Evolutionary conservation across 73 alveolate species (phyloP), one percentile per base, ranked within the genome.

Genomic region (Paramecium biaurelia): DNA sequence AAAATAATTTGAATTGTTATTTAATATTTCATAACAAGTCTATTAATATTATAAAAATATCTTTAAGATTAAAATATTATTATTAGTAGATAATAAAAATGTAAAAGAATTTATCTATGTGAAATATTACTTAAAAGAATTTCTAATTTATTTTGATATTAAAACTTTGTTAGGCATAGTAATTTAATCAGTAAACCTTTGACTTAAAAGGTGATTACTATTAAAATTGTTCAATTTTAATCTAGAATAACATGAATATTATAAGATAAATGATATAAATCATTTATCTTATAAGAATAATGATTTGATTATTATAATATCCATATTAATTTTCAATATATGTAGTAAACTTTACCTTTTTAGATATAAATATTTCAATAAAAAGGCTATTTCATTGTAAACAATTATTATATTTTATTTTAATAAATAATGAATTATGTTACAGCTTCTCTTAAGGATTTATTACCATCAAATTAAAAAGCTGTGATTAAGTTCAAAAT

Each of bases 401-500:
- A 49, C 63, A 1, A 49, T 49, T 53, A 53, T 53, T 53, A 53
- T 53, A 53, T 53, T 53, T 53, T 53, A 53, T 53, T 53, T 53
- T 53, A 53, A 53, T 53, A 53, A 53, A 53, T 43, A 53, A 53
- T 53, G 68, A 53, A 67, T 67, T 23, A 32, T 63, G 45, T 63
- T 32, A 63, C 84, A 63, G 86, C 86, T 14, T 72, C 86, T 72
- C 34, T 72, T 2, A 72, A 72, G 58, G 86, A 72, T 37, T 72
- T 72, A 38, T 21, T 72, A 21, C 86, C 86, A 1, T 21, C 58
- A 15, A 32, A 72, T 12, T 72, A 72, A 38, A 79, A 79, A 28
- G 90, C 90, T 24, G 56, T 30, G 30, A 43, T 79, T 18, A 79
- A 47, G 74, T 79, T 79, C 90, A 79, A 79, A 41, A 79, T 79